These are phyloP conservation scores for Paraurostyla sp. DNA, from an alignment of 73 alveolate species.

Conservation along the genomic window DNA sequence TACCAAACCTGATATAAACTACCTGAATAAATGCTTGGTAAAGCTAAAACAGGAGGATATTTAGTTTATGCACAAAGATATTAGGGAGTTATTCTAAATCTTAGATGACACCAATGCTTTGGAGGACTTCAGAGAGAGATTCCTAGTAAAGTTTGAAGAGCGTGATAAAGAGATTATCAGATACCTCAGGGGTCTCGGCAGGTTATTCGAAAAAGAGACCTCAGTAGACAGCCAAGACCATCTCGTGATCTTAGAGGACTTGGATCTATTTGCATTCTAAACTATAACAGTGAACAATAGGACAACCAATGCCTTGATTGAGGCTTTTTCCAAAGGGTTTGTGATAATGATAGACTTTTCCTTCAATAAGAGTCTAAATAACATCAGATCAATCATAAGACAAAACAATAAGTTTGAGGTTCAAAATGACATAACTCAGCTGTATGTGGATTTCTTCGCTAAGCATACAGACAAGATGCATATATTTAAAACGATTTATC, in stretches of 20 bases:
- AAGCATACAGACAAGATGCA: neutral
- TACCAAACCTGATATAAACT: conserved; percentile 20
- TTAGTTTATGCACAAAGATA: conserved; percentile 4
- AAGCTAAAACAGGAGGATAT: conserved; percentile 38
- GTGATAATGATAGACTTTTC: neutral
- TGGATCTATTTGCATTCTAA: conserved; percentile 41
- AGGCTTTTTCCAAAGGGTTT: conserved; percentile 36
- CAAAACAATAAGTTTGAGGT: conserved; percentile 30
- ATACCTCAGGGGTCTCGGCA: neutral
- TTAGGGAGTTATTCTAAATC: neutral
- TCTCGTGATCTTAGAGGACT: conserved; percentile 9
- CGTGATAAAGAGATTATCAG: neutral
- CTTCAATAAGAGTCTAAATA: neutral
- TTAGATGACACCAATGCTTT: neutral
- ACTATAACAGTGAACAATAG: neutral
- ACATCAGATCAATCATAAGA: conserved; percentile 35
- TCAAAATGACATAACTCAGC: conserved; percentile 20
- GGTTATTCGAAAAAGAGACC: conserved; percentile 11
- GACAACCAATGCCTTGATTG: conserved; percentile 31
- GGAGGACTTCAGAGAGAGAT: neutral
- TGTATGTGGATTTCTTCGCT: conserved; percentile 23
- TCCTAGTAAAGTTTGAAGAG: conserved; percentile 12
- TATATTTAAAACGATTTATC: neutral
- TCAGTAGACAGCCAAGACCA: conserved; percentile 8
- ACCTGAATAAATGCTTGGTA: neutral